Evolutionary conservation across 331 rosid genomes (phyloP).

Genomic region (Phaseolus coccineus): DNA sequence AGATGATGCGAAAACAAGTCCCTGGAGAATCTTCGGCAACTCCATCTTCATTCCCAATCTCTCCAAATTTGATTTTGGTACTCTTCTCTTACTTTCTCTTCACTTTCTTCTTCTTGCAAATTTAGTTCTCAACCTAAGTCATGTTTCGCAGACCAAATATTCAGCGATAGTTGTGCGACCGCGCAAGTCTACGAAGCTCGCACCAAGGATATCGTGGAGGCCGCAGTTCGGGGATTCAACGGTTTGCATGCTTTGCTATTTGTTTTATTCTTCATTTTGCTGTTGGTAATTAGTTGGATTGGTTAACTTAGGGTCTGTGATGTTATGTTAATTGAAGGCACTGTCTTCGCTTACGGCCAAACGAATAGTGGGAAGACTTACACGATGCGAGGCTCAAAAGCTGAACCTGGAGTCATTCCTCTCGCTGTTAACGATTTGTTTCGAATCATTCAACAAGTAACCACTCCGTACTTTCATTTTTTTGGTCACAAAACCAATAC

Average conservation of each 20-base stretch:
- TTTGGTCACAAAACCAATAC: not conserved
- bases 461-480: not conserved
- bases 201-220: slow-evolving; percentile 75
- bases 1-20: slow-evolving; percentile 74
- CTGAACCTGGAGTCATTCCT: slow-evolving; percentile 89
- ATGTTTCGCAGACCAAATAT: slow-evolving; percentile 60
- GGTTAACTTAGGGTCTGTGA: slow-evolving; percentile 19
- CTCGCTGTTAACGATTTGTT: slow-evolving; percentile 80
- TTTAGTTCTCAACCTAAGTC: not conserved
- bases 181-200: slow-evolving; percentile 70
- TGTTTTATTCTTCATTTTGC: not conserved
- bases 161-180: slow-evolving; percentile 66
- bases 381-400: slow-evolving; percentile 83
- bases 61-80: slow-evolving; percentile 83
- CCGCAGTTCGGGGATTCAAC: slow-evolving; percentile 90
- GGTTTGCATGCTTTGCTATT: slow-evolving; percentile 19
- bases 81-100: not conserved
- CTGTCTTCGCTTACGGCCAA: slow-evolving; percentile 97
- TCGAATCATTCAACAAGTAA: slow-evolving; percentile 68
- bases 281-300: not conserved
- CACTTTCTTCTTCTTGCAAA: not conserved
- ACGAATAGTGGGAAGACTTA: slow-evolving; percentile 96
- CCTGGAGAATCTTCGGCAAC: slow-evolving; percentile 78
- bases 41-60: slow-evolving; percentile 71
- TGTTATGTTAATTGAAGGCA: slow-evolving; percentile 57